A percentile compares a stretch with the other conserved stretches of the same genome.
These are phyloP conservation scores for Talaromyces adpressus DNA, from an alignment of 495 filamentous ascomycete species.

Conservation along the genomic window DNA sequence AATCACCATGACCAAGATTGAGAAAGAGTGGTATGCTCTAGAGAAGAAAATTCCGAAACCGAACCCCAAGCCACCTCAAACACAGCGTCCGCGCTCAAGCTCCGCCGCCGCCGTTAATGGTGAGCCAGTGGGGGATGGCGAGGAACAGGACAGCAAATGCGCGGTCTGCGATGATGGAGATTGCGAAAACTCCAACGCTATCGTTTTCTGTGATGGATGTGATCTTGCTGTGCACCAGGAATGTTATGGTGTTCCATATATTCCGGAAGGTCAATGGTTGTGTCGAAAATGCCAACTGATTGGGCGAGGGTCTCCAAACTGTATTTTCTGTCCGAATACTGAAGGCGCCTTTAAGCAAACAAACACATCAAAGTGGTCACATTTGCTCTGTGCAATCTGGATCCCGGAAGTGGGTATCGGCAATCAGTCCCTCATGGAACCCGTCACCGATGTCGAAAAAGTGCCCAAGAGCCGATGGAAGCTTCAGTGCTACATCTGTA, in stretches of 20 bases:
- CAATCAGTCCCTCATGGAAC: slow-evolving; percentile 97
- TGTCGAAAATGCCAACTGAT: slow-evolving; percentile 96
- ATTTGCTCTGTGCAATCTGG: slow-evolving; percentile 96
- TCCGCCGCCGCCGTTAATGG: slow-evolving; percentile 89
- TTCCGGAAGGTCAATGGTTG: slow-evolving; percentile 97
- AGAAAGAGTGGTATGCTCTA: slow-evolving; percentile 95
- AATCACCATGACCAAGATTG: slow-evolving; percentile 96
- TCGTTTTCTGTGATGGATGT: slow-evolving; percentile 98
- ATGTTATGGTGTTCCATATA: slow-evolving; percentile 98
- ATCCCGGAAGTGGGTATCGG: slow-evolving; percentile 93
- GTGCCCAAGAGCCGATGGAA: slow-evolving; percentile 92
- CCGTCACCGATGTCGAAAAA: slow-evolving; percentile 95
- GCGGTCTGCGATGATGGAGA: slow-evolving; percentile 98
- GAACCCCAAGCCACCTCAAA: slow-evolving; percentile 91
- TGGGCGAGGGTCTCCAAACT: slow-evolving; percentile 86
- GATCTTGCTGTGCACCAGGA: slow-evolving; percentile 98
- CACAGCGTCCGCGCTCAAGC: slow-evolving; percentile 81
- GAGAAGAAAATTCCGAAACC: slow-evolving; percentile 95
- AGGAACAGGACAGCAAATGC: slow-evolving; percentile 96
- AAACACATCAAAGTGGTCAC: slow-evolving; percentile 88
- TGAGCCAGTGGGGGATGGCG: slow-evolving; percentile 70
- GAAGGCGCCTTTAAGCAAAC: slow-evolving; percentile 99
- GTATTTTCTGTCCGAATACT: slow-evolving; percentile 96
- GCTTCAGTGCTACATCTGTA: slow-evolving; percentile 92
- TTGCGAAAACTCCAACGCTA: slow-evolving; percentile 99